phyloP scores from a whole-genome alignment of 2,329 filamentous ascomycete genomes.

The Cordyceps farinosa region DNA sequence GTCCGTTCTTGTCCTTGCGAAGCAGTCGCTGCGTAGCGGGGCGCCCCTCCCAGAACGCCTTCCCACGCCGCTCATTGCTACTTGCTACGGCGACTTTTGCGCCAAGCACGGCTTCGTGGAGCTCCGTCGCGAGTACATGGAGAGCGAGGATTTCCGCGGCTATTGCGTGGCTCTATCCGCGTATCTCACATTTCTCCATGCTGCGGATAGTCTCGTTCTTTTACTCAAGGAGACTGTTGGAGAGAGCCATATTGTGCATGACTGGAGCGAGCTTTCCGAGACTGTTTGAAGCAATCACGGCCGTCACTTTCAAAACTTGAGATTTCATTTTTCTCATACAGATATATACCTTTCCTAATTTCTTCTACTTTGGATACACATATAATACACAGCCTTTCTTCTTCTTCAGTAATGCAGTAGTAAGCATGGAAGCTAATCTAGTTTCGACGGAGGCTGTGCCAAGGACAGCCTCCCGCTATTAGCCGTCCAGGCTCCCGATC shows the following conservation, averaged over 20 bases:
- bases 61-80: slow-evolving; percentile 43
- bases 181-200: slow-evolving; percentile 41
- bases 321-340: not conserved
- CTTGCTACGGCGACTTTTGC: slow-evolving; percentile 29
- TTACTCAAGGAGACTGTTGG: slow-evolving; percentile 42
- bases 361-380: not conserved
- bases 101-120: slow-evolving; percentile 23
- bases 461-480: no score
- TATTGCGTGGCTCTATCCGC: slow-evolving; percentile 45
- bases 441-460: no score
- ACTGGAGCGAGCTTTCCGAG: slow-evolving; percentile 12
- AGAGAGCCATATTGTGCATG: slow-evolving; percentile 32
- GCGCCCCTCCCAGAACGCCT: slow-evolving; percentile 45
- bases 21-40: slow-evolving; percentile 45
- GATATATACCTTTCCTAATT: not conserved
- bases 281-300: not conserved
- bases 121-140: slow-evolving; percentile 32
- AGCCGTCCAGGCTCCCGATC: no score
- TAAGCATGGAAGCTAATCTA: no score
- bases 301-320: not conserved
- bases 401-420: not conserved
- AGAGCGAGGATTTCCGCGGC: slow-evolving; percentile 41
- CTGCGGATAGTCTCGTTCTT: slow-evolving; percentile 43
- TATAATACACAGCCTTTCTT: not conserved
- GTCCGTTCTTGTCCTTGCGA: slow-evolving; percentile 45